Evolutionary conservation across 2,329 filamentous ascomycete species (phyloP), one percentile per base, ranked within the genome.

Genomic region (Penicillium paneum): DNA sequence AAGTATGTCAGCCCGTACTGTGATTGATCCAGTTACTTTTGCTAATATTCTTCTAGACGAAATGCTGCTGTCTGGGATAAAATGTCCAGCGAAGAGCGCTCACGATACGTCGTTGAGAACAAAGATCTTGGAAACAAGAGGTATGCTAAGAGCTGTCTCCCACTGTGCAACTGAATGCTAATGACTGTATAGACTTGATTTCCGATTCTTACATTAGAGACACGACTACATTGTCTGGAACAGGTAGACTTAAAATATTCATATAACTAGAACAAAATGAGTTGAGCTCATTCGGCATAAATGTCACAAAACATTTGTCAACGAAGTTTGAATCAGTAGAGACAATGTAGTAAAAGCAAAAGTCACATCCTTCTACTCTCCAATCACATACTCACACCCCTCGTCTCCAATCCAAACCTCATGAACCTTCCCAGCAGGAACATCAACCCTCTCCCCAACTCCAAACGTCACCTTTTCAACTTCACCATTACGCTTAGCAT

Each of bases 341-440:
- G 6, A 24, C 21, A 24, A 24, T 24, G 21, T 24, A 24, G 19
- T n/a, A 11, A 12, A n/a, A 3, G 19, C 1, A 32, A 19, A 24
- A 5, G 3, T 34, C 3, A 12, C 5, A 26, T 29, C 6, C 21
- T 49, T 38, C 24, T 64, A 82, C 63, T 84, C 81, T 24, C 82
- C 82, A 66, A 85, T 83, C 26, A 84, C 81, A 74, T 83, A 84
- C 56, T 82, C 82, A 68, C 83, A 85, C 1, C 83, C 83, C 38
- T 79, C 73, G 8, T 70, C 59, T 0, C 83, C 83, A 59, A 86
- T 80, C 82, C 83, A 85, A 1, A 86, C 83, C 68, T 86, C 82
- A 64, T 86, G 83, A 21, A 78, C 52, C 60, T 78, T 78, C 2
- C 77, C 74, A 0, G 81, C 81, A 24, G 81, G 79, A 0, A 86